Percentiles rank a stretch among this genome's conserved stretches.
These are phyloP conservation scores for Paramecium primaurelia DNA, from an alignment of 73 alveolate genomes.

Conservation along the genomic window DNA sequence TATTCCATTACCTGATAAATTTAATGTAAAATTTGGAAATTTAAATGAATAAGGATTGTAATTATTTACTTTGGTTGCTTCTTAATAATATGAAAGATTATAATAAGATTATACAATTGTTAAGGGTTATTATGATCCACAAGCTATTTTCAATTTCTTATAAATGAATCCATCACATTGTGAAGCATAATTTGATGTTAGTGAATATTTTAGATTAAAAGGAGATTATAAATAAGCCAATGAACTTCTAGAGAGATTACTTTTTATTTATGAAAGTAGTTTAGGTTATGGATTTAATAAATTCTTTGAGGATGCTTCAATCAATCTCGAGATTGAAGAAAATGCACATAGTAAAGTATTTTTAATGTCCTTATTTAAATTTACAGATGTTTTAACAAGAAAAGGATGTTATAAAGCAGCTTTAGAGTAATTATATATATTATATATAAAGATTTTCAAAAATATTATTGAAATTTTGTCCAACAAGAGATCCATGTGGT, in stretches of 20 bases:
- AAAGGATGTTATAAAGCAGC: slow-evolving; percentile 45
- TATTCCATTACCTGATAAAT: neutral
- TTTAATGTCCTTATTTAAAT: slow-evolving; percentile 28
- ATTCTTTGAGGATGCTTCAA: slow-evolving; percentile 12
- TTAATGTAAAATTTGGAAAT: neutral
- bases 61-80: neutral
- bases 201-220: slow-evolving; percentile 7
- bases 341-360: slow-evolving; percentile 9
- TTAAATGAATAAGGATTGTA: slow-evolving; percentile 4
- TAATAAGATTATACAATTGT: neutral
- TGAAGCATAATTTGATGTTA: neutral
- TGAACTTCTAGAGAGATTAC: neutral
- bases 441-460: neutral
- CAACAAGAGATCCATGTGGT: slow-evolving; percentile 31
- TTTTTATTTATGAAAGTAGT: neutral
- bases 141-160: slow-evolving; percentile 8
- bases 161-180: slow-evolving; percentile 20
- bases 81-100: neutral
- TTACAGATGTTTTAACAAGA: slow-evolving; percentile 7
- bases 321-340: neutral
- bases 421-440: neutral
- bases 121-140: neutral
- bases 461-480: neutral
- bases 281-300: slow-evolving; percentile 6
- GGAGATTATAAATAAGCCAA: slow-evolving; percentile 39